These are phyloP conservation scores for Nakataea oryzae DNA, from an alignment of 2,329 filamentous ascomycete genomes.

Conservation along the genomic window DNA sequence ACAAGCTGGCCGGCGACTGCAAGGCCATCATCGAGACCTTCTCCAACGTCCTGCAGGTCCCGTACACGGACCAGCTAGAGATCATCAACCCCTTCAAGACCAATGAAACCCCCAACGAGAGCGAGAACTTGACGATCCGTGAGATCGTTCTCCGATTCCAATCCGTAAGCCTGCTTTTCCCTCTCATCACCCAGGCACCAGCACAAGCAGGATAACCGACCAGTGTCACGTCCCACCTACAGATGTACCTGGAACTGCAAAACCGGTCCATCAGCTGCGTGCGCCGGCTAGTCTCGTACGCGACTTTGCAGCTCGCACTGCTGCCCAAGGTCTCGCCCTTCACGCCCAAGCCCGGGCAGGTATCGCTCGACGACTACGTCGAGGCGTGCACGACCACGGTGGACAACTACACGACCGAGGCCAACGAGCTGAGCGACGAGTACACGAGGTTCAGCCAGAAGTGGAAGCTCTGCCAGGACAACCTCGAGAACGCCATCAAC, in stretches of 20 bases:
- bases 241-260: background rate
- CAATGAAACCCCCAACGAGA: background rate
- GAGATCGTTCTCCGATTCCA: background rate
- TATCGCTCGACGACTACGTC: background rate
- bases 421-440: background rate
- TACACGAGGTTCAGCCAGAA: background rate
- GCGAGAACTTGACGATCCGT: background rate
- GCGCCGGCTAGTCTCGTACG: background rate
- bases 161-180: background rate
- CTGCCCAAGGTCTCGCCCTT: background rate
- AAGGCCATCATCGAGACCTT: background rate
- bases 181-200: background rate
- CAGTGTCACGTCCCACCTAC: background rate
- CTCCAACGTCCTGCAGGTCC: background rate
- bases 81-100: background rate
- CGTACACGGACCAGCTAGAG: background rate
- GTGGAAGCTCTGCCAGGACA: background rate
- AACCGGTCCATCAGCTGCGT: background rate
- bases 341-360: background rate
- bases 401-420: background rate
- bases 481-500: background rate
- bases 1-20: background rate
- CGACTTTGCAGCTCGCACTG: background rate
- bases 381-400: background rate
- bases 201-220: background rate